These are phyloP conservation scores for Fusarium irregulare DNA, from an alignment of 2,329 filamentous ascomycete genomes.

Conservation along the genomic window DNA sequence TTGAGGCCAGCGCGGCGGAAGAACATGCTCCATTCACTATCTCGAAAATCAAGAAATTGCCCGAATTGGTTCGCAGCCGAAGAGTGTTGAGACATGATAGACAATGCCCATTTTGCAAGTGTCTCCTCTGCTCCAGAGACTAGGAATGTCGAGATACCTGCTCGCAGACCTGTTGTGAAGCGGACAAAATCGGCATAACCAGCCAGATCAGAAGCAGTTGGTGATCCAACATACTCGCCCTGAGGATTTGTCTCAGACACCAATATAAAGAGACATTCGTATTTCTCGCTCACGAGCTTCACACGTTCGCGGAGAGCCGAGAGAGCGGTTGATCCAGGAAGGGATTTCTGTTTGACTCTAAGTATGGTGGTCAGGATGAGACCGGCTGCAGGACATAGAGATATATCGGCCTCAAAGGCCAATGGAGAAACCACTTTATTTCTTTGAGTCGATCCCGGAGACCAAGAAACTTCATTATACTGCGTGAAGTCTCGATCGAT, in stretches of 20 bases:
- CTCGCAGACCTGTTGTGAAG: conserved; percentile 58
- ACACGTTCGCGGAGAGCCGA: conserved; percentile 68
- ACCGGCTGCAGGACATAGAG: conserved; percentile 75
- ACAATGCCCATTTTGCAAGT: conserved; percentile 66
- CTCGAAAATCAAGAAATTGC: conserved; percentile 52
- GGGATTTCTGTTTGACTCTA: conserved; percentile 75
- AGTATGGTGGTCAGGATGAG: conserved; percentile 78
- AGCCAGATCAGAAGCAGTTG: conserved; percentile 55
- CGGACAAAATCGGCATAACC: conserved; percentile 63
- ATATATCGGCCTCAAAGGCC: conserved; percentile 75
- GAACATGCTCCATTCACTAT: conserved; percentile 56
- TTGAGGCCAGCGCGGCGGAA: conserved; percentile 53
- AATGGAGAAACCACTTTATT: conserved; percentile 51
- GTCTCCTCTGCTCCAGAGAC: conserved; percentile 63
- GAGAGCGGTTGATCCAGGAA: conserved; percentile 62
- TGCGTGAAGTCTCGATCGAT: conserved; percentile 70
- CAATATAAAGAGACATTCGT: conserved; percentile 75
- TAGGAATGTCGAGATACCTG: conserved; percentile 56
- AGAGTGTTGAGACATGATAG: conserved; percentile 61
- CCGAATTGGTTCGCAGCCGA: conserved; percentile 44
- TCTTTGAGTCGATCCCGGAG: conserved; percentile 44
- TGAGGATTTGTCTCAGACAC: conserved; percentile 65
- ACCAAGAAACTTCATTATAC: conserved; percentile 52
- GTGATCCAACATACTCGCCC: conserved; percentile 55
- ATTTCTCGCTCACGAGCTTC: conserved; percentile 63